A percentile compares a stretch with the other conserved stretches of the same genome.
phyloP scores from a whole-genome alignment of 116 monocot species.

The Phalaenopsis hybrid region DNA sequence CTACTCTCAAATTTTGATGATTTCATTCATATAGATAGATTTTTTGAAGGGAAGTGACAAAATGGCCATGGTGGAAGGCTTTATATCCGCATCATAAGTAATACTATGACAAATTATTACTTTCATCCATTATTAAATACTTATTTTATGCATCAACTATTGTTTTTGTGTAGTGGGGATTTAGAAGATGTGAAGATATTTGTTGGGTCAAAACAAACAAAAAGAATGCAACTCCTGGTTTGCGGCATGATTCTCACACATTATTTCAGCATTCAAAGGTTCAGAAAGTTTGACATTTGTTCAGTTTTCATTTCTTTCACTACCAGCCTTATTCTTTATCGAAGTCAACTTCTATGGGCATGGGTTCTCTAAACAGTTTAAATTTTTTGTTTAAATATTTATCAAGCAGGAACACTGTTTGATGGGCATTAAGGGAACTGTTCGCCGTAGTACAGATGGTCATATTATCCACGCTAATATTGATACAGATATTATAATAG shows the following conservation, averaged over 20 bases:
- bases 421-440: conserved; percentile 99
- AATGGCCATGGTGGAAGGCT: not conserved
- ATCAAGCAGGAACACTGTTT: conserved; percentile 81
- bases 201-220: conserved; percentile 99
- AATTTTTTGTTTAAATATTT: not conserved
- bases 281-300: conserved; percentile 3
- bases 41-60: not conserved
- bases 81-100: not conserved
- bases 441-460: conserved; percentile 98
- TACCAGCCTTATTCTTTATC: not conserved
- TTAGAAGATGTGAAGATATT: conserved; percentile 97
- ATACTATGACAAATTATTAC: not conserved
- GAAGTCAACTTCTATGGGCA: not conserved
- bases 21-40: not conserved
- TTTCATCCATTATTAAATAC: not conserved
- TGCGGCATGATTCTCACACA: conserved; percentile 96
- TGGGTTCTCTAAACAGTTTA: not conserved
- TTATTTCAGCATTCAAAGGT: conserved; percentile 96
- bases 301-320: not conserved
- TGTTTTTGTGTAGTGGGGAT: conserved; percentile 73
- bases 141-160: conserved; percentile 4
- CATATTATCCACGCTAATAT: conserved; percentile 99
- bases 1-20: conserved; percentile 1
- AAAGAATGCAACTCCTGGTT: conserved; percentile 67
- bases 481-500: conserved; percentile 97